Base-by-base conservation (phyloP, 2,329 filamentous ascomycete species). In the Rutstroemia sp. region DNA sequence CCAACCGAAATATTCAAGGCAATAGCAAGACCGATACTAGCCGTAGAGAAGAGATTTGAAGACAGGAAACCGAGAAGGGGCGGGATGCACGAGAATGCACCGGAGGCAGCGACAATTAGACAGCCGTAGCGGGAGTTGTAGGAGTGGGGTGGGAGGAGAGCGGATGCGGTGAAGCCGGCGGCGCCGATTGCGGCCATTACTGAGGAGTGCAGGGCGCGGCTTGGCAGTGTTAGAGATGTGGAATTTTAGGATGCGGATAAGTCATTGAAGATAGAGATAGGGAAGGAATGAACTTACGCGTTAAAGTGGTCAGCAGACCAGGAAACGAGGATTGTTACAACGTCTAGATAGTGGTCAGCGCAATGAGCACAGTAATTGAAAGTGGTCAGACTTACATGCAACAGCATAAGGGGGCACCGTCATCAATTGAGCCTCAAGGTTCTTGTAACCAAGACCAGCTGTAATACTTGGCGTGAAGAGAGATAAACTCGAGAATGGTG, bases 1-100 rank as follows among this genome's bases (percentile, higher is more conserved):
- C 84, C 85, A 49, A 87, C 77, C 2, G 81, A 83, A 16, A 89
- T 80, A 60, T 89, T 88, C 59, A 90, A 71, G 0, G 85, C 86
- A 55, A 89, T 86, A 2, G 85, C 86, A 10, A 90, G 75, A 0
- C 86, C 86, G 0, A 81, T 80, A 0, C 84, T 78, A 0, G 81
- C 80, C 0, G 86, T 88, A 54, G 77, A 82, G 65, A 80, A 80
- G 49, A 87, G 73, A 65, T 90, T 90, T 42, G 62, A 65, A 8
- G 66, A 65, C 7, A 68, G 61, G 53, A 62, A 69, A 14, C 66
- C 66, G 1, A 68, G 60, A 4, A 90, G 75, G 0, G 85, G 84
- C 0, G 86, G 85, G 47, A 88, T 86, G 61, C 81, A 85, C 1
- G 83, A 78, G 59, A 90, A 90, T 0, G 85, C 76, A 1, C 87